Conservation (phyloP, 2,329 filamentous ascomycete species). For the Rhinocladiella similis region DNA sequence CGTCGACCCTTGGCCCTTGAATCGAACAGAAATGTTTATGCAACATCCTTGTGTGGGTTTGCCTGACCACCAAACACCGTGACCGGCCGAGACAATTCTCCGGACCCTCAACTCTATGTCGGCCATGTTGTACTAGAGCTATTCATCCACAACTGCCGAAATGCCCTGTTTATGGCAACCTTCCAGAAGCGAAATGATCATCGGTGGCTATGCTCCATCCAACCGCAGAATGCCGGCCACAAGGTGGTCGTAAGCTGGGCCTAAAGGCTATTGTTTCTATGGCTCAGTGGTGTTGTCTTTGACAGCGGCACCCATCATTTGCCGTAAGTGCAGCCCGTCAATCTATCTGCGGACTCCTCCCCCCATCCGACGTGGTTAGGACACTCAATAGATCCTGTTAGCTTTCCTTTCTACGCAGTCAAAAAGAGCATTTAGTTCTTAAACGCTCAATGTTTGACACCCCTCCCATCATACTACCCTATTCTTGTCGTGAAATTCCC, state of each 20-base stretch:
- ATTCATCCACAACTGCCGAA: slow-evolving; percentile 10
- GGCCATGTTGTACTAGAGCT: not conserved
- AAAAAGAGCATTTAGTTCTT: slow-evolving; percentile 4
- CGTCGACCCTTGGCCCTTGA: too few species aligned
- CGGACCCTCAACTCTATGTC: not conserved
- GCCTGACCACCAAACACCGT: not conserved
- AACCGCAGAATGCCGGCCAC: not conserved
- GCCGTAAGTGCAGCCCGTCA: not conserved
- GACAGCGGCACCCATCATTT: not conserved
- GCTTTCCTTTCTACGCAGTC: not conserved
- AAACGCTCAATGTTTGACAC: slow-evolving; percentile 1
- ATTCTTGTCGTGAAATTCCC: not conserved
- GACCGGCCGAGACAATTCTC: not conserved
- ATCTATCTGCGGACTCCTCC: not conserved
- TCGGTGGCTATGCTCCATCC: slow-evolving; percentile 11
- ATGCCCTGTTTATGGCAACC: slow-evolving; percentile 2
- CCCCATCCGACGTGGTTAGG: slow-evolving; percentile 1
- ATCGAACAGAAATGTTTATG: not conserved
- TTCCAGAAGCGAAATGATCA: slow-evolving; percentile 17
- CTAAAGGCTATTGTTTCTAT: not conserved
- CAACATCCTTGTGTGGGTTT: not conserved
- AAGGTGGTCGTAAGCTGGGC: not conserved
- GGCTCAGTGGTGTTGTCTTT: not conserved
- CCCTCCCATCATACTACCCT: not conserved
- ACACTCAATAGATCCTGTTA: slow-evolving; percentile 6